Evolutionary conservation across 2,329 filamentous ascomycete species (phyloP).

Genomic region (Aureobasidium sp.): DNA sequence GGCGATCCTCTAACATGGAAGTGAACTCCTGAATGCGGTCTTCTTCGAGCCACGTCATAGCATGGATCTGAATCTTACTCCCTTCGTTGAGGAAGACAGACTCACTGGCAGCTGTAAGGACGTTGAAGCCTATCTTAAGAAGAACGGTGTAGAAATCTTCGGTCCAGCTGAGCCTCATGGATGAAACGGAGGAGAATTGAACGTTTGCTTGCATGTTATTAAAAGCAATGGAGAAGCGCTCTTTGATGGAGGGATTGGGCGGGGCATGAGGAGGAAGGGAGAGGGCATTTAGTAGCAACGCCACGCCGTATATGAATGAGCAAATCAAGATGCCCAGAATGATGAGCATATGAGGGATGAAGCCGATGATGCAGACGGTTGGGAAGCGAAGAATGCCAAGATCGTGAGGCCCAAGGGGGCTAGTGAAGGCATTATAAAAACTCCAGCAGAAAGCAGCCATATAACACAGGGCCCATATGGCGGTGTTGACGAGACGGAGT

Average conservation of each 20-base stretch:
- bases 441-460: constrained; percentile 81
- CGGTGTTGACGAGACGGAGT: constrained; percentile 78
- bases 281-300: constrained; percentile 67
- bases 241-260: constrained; percentile 41
- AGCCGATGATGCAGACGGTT: constrained; percentile 89
- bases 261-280: constrained; percentile 51
- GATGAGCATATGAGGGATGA: constrained; percentile 88
- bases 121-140: constrained; percentile 76
- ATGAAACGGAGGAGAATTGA: constrained; percentile 58
- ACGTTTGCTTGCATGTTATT: constrained; percentile 88
- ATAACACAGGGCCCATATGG: constrained; percentile 83
- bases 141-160: constrained; percentile 96
- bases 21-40: constrained; percentile 69
- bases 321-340: constrained; percentile 72
- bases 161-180: constrained; percentile 70
- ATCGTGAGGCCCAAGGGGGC: constrained; percentile 50
- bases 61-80: constrained; percentile 61
- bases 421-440: constrained; percentile 41
- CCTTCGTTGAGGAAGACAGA: constrained; percentile 95
- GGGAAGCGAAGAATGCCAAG: constrained; percentile 76
- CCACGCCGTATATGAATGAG: constrained; percentile 66
- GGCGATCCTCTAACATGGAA: constrained; percentile 34
- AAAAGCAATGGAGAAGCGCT: constrained; percentile 65
- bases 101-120: constrained; percentile 88
- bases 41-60: constrained; percentile 86